Conservation (phyloP, 2,329 filamentous ascomycete genomes). For the Phialophora chinensis region DNA sequence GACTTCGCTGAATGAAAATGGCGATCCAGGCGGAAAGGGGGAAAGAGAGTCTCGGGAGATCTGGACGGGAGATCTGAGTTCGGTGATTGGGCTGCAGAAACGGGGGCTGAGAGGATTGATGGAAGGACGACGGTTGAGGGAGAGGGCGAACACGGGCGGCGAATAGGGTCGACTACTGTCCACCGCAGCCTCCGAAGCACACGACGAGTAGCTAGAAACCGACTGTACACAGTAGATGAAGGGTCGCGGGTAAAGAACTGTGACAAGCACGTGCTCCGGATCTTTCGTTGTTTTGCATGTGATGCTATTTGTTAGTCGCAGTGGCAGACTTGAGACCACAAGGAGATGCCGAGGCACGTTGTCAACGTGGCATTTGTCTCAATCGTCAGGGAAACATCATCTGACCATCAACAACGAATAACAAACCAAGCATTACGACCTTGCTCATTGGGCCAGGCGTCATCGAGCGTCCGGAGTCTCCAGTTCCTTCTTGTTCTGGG, state of each 20-base stretch:
- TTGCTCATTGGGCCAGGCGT: conserved; percentile 12
- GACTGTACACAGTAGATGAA: not conserved
- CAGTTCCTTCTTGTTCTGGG: conserved; percentile 15
- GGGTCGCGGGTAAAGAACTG: not conserved
- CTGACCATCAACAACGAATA: conserved; percentile 29
- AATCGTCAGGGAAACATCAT: conserved; percentile 23
- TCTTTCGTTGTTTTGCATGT: conserved; percentile 6
- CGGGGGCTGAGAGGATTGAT: conserved; percentile 87
- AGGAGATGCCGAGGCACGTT: conserved; percentile 18
- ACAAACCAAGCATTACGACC: conserved; percentile 12
- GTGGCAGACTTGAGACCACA: not conserved
- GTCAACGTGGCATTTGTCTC: not conserved
- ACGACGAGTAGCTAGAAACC: not conserved
- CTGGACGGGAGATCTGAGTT: conserved; percentile 76
- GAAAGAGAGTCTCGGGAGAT: conserved; percentile 59
- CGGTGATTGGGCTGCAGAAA: conserved; percentile 95
- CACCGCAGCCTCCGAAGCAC: not conserved
- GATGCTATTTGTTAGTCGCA: not conserved
- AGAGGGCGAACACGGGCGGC: conserved; percentile 49
- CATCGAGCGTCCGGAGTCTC: conserved; percentile 19
- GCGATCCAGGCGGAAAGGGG: conserved; percentile 14
- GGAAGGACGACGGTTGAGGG: conserved; percentile 87
- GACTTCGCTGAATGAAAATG: conserved; percentile 28
- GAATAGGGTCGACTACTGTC: conserved; percentile 12
- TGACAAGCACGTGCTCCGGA: conserved; percentile 1